Base-by-base conservation (phyloP, 108 stramenopile genomes). In the Cyclotella cryptica region DNA sequence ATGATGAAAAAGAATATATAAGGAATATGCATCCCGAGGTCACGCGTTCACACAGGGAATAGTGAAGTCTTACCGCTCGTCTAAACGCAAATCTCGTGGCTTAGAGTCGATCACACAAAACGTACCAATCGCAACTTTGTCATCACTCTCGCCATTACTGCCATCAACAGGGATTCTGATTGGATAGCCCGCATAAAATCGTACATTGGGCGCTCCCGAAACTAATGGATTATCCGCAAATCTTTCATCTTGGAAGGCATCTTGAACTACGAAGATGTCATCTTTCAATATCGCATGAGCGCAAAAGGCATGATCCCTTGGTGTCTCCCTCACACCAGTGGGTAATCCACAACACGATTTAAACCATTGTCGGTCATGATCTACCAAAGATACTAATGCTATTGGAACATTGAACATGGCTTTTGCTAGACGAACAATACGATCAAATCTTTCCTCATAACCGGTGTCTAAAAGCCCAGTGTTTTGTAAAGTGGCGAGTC, bases 121-220 rank as follows among this genome's bases (percentile, higher is more conserved):
- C 14, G 86, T 83, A 12, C 86, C 86, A 0, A 85, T 64, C n/a
- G 77, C 58, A 41, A 44, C 63, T 8, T 9, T 21, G 21, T 27
- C 39, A 24, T 27, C 12, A 29, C 30, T n/a, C n/a, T n/a, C 29
- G 29, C 27, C 26, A 29, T 61, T 64, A 9, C 28, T 27, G n/a
- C 22, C 63, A 15, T 9, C 8, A 43, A 64, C 63, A 43, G 63
- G 63, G 19, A 64, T 64, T 64, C 41, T 10, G 22, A 75, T 47
- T 19, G 89, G 85, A 29, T 77, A 85, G 18, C 93, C 93, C 19
- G 88, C 91, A 67, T 94, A 94, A 60, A 94, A 92, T 57, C 93
- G 84, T 22, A 94, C 74, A 63, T 86, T 49, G 41, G 87, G 90
- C 12, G 73, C 65, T 7, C 86, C 91, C 3, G 76, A 74, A 12